Evolutionary conservation across 345 rosid species (phyloP), one percentile per base, ranked within the genome.

Genomic region (Pistacia atlantica): DNA sequence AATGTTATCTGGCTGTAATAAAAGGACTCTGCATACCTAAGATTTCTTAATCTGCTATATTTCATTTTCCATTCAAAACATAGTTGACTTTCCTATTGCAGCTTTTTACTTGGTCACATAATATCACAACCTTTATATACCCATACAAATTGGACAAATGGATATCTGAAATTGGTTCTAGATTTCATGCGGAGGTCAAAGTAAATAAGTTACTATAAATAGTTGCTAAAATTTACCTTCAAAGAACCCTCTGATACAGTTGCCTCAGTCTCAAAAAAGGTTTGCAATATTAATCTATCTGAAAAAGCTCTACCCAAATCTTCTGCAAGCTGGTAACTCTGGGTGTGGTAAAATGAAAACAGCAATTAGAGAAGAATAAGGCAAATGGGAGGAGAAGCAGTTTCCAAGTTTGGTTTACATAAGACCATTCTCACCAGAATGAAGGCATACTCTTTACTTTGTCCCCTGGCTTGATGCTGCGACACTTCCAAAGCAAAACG

Each of bases 281-380:
- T 88, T 77, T 91, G 90, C 65, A 93, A 77, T 71, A 90, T 86
- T 67, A 89, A 77, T 82, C 92, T 82, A 74, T 95, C 99, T 11
- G 98, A 80, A 81, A 92, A 95, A 77, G 98, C 99, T 86, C 90
- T 88, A 71, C 92, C 95, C 75, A 95, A 75, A 85, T 95, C 99
- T 82, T 90, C 97, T 37, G 98, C 97, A 45, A 93, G 90, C 82
- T 90, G 89, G 81, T 93, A 88, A 81, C 83, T 84, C 99, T 95
- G 89, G 90, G 72, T 42, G 70, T 12, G 28, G 64, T 54, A 62
- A 62, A 74, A 31, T 60, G 35, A 63, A 65, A 71, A 17, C 33
- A 37, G 62, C 7, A 63, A 72, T 70, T 48, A 65, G 74, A 74
- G 76, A 42, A 51, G 14, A 71, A 66, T 71, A 35, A 17, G 11